phyloP scores from a whole-genome alignment of 2,329 filamentous ascomycete genomes.

The Cladosporium sp. region DNA sequence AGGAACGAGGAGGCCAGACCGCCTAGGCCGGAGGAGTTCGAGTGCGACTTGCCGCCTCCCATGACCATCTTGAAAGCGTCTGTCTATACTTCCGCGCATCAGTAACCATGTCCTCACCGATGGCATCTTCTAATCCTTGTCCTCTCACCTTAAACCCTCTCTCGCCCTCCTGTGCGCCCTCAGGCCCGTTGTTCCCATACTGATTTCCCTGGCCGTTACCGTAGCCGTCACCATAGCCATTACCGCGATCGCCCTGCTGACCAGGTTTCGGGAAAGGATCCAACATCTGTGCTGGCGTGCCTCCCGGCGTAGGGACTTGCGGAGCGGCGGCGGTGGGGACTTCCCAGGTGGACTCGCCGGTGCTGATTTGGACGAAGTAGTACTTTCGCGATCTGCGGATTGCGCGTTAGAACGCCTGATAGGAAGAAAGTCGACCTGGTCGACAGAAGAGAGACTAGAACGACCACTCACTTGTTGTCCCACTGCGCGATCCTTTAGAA shows the following conservation, averaged over 20 bases:
- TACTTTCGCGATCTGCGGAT: constrained; percentile 32
- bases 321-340: constrained; percentile 33
- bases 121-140: not conserved
- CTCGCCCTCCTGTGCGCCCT: constrained; percentile 18
- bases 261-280: constrained; percentile 30
- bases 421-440: too few relatives aligned
- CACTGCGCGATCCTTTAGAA: constrained; percentile 35
- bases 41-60: constrained; percentile 6
- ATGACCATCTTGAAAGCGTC: constrained; percentile 16
- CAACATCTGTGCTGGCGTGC: constrained; percentile 30
- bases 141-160: constrained; percentile 12
- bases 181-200: constrained; percentile 3
- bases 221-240: constrained; percentile 2
- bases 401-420: constrained; percentile 11
- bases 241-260: constrained; percentile 13
- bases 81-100: not conserved
- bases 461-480: constrained; percentile 32
- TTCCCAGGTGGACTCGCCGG: constrained; percentile 37
- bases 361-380: constrained; percentile 38
- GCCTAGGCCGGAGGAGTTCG: constrained; percentile 15
- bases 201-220: constrained; percentile 1
- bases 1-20: constrained; percentile 18
- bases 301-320: constrained; percentile 32
- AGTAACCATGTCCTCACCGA: not conserved
- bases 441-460: not conserved